Evolutionary conservation across 2,329 filamentous ascomycete genomes (phyloP).

Genomic region (Fusarium sp.): DNA sequence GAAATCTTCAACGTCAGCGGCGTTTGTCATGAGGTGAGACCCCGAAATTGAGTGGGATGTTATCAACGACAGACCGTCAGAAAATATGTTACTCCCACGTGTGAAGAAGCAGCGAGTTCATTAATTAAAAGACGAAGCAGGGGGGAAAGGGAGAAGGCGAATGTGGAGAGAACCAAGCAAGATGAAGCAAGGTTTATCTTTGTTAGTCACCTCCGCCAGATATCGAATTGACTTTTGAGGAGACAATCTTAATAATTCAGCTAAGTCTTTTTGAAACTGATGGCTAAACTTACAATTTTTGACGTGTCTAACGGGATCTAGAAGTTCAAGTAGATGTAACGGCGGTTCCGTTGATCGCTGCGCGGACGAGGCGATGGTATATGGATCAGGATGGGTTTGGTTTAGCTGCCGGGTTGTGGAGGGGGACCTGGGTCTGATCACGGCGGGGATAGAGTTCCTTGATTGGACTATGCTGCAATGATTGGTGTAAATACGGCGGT

Average conservation of each 20-base stretch:
- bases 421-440: background rate
- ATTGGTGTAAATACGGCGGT: slow-evolving; percentile 4
- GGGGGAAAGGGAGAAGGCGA: background rate
- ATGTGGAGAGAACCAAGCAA: slow-evolving; percentile 1
- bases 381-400: slow-evolving; percentile 7
- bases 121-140: background rate
- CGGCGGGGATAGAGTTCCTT: slow-evolving; percentile 8
- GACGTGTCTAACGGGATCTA: slow-evolving; percentile 12
- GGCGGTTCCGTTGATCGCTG: background rate
- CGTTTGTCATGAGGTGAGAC: slow-evolving; percentile 9
- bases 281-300: background rate
- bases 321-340: slow-evolving; percentile 8
- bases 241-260: background rate
- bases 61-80: background rate
- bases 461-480: background rate
- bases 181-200: background rate
- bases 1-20: slow-evolving; percentile 28
- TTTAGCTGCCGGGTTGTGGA: slow-evolving; percentile 1
- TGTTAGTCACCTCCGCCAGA: background rate
- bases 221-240: background rate
- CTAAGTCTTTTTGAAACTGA: background rate
- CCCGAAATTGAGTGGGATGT: background rate
- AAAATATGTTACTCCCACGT: background rate
- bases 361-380: background rate
- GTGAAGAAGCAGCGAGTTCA: background rate